Conservation (phyloP, 441 rosid genomes). For the Pelargonium australe region DNA sequence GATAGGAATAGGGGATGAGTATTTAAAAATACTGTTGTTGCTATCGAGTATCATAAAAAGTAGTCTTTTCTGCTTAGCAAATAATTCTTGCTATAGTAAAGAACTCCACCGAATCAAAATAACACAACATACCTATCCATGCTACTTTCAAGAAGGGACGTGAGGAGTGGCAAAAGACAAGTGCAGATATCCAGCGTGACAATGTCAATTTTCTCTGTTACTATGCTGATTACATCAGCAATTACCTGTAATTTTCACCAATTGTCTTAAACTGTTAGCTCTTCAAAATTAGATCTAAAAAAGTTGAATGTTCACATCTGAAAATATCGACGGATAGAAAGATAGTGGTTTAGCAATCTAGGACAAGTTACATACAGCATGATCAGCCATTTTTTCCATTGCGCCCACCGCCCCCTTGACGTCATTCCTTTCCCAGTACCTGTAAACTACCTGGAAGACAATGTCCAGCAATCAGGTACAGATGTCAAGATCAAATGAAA, state of each 20-base stretch:
- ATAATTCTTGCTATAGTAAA: too few relatives aligned
- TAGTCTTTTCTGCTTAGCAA: too few relatives aligned
- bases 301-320: background rate
- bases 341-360: background rate
- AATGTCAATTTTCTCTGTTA: constrained; percentile 57
- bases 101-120: too few relatives aligned
- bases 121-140: constrained; percentile 54
- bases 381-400: constrained; percentile 91
- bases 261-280: background rate
- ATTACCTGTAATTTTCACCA: constrained; percentile 52
- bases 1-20: background rate
- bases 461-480: constrained; percentile 20
- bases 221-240: constrained; percentile 68
- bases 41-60: background rate
- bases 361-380: constrained; percentile 47
- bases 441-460: constrained; percentile 57
- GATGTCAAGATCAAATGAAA: constrained; percentile 1
- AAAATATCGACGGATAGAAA: background rate
- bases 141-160: constrained; percentile 67
- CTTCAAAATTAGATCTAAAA: constrained; percentile 7
- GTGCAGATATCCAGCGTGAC: constrained; percentile 78
- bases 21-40: background rate
- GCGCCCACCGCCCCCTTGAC: constrained; percentile 64
- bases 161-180: constrained; percentile 72
- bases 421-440: constrained; percentile 87